Conservation (phyloP, 1,139 yeast species). For the Kodamaea arcana region DNA sequence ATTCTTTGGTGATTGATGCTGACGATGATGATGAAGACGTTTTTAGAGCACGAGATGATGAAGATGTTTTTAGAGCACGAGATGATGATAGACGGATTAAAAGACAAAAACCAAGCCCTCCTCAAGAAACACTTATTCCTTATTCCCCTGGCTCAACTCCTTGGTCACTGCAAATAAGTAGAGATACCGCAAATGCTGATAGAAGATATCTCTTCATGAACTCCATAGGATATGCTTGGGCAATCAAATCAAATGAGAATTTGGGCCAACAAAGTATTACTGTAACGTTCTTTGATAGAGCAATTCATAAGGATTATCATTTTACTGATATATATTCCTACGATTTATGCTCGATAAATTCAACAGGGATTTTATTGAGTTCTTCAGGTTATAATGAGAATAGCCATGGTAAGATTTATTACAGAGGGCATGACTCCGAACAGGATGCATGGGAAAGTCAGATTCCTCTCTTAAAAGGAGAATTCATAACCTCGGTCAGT, state of each 20-base stretch:
- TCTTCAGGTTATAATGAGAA: slow-evolving; percentile 28
- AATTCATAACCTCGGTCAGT: slow-evolving; percentile 37
- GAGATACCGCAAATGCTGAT: slow-evolving; percentile 25
- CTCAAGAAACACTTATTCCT: slow-evolving; percentile 23
- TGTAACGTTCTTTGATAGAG: slow-evolving; percentile 80
- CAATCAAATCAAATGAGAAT: slow-evolving; percentile 44
- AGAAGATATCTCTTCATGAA: slow-evolving; percentile 82
- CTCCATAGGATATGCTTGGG: slow-evolving; percentile 77
- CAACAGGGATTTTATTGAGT: slow-evolving; percentile 64
- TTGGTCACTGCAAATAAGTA: slow-evolving; percentile 43
- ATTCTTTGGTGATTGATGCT: slow-evolving; percentile 36
- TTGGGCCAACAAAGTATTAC: slow-evolving; percentile 60
- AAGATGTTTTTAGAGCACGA: slow-evolving; percentile 13
- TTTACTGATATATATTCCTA: slow-evolving; percentile 70
- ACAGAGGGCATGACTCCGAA: slow-evolving; percentile 43
- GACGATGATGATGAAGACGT: slow-evolving; percentile 18
- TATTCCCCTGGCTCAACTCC: slow-evolving; percentile 86
- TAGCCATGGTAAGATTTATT: slow-evolving; percentile 33
- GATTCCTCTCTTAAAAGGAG: slow-evolving; percentile 32
- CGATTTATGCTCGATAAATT: slow-evolving; percentile 73
- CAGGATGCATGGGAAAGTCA: slow-evolving; percentile 43
- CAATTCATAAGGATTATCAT: slow-evolving; percentile 77
- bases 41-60: slow-evolving; percentile 11
- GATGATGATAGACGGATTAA: slow-evolving; percentile 18
- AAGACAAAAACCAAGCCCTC: slow-evolving; percentile 22